A percentile compares a stretch with the other conserved stretches of the same genome.
Evolutionary conservation across 1,284 basidiomycete species (phyloP).

Genomic region (Butyriboletus regius): DNA sequence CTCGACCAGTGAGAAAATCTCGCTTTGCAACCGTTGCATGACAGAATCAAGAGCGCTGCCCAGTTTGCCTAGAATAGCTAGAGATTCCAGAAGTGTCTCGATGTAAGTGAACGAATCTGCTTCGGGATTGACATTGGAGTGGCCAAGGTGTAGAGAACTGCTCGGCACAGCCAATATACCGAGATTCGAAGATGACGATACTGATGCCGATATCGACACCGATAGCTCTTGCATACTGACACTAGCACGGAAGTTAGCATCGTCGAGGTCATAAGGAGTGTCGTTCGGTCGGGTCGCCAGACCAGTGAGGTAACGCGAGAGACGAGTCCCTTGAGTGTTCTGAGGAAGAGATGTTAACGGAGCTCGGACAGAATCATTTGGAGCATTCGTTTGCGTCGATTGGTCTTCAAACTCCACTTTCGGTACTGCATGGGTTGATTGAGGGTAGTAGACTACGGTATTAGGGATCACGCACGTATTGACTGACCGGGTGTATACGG

Average conservation of each 20-base stretch:
- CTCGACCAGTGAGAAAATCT: constrained; percentile 84
- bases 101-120: constrained; percentile 90
- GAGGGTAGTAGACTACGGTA: constrained; percentile 3
- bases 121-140: constrained; percentile 64
- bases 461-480: constrained; percentile 45
- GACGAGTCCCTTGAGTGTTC: constrained; percentile 36
- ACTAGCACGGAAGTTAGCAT: constrained; percentile 39
- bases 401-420: constrained; percentile 56
- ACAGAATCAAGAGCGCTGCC: constrained; percentile 80
- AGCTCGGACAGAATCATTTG: constrained; percentile 27
- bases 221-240: constrained; percentile 25
- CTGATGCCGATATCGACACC: constrained; percentile 25
- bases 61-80: constrained; percentile 84
- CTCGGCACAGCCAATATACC: constrained; percentile 15
- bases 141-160: constrained; percentile 13
- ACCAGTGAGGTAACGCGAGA: constrained; percentile 62
- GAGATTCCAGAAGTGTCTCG: constrained; percentile 86
- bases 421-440: constrained; percentile 39
- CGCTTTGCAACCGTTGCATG: constrained; percentile 74
- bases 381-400: constrained; percentile 21
- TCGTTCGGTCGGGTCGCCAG: constrained; percentile 75
- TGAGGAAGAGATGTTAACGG: constrained; percentile 34
- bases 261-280: constrained; percentile 65
- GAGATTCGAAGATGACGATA: constrained; percentile 25
- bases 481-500: constrained; percentile 77